Evolutionary conservation across 345 rosid genomes (phyloP).

Genomic region (Dovyalis caffra): DNA sequence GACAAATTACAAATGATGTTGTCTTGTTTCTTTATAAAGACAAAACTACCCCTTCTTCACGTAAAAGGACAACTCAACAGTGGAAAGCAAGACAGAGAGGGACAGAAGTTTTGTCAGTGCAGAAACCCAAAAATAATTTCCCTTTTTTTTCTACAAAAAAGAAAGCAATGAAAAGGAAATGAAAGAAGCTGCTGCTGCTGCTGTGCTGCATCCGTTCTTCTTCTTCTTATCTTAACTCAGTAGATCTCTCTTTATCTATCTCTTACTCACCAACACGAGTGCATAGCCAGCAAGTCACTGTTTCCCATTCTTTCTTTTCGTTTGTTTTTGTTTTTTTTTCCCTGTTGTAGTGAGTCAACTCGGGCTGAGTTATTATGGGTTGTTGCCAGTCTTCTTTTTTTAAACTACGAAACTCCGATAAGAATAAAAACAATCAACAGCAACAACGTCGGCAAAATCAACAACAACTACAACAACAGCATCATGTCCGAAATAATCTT

Average conservation of each 20-base stretch:
- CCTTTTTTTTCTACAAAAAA: not conserved
- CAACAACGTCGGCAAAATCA: not conserved
- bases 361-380: slow-evolving; percentile 23
- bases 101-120: slow-evolving; percentile 35
- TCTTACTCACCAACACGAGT: slow-evolving; percentile 19
- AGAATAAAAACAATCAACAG: not conserved
- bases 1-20: not conserved
- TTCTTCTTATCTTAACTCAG: not conserved
- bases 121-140: slow-evolving; percentile 1
- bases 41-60: slow-evolving; percentile 30
- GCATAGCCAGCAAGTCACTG: not conserved
- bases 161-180: slow-evolving; percentile 14
- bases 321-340: not conserved
- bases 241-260: not conserved
- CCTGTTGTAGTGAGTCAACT: slow-evolving; percentile 8
- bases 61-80: slow-evolving; percentile 31
- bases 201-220: slow-evolving; percentile 18
- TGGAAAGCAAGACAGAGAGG: slow-evolving; percentile 8
- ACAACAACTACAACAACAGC: not conserved
- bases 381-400: slow-evolving; percentile 26
- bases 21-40: not conserved
- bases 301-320: not conserved
- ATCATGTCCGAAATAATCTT: not conserved
- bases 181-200: slow-evolving; percentile 14
- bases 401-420: not conserved